These are phyloP conservation scores for Eucalyptus cloeziana DNA, from an alignment of 345 rosid genomes.

Conservation along the genomic window DNA sequence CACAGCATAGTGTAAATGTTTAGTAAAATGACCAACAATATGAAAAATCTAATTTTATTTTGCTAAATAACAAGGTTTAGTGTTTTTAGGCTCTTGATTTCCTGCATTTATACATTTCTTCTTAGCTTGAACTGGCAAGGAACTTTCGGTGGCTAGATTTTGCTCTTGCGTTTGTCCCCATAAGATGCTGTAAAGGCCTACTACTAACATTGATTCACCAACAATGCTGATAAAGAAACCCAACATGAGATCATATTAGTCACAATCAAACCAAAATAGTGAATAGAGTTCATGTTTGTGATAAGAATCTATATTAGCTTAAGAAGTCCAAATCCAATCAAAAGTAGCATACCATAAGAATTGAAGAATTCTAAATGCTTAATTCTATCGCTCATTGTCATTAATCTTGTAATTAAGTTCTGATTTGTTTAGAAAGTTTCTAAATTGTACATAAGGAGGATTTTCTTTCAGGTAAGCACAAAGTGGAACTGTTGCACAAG, in stretches of 20 bases:
- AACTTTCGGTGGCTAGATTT: neutral
- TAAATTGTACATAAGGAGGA: no score
- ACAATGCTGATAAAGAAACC: conserved; percentile 22
- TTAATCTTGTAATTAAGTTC: neutral
- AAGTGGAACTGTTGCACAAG: neutral
- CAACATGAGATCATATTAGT: neutral
- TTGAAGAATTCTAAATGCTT: neutral
- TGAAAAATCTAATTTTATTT: neutral
- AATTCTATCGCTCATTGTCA: neutral
- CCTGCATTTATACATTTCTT: neutral
- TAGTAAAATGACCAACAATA: neutral
- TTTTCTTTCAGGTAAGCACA: neutral
- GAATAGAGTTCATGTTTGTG: neutral
- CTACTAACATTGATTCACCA: conserved; percentile 54
- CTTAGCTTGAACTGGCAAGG: neutral
- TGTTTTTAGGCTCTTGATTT: neutral
- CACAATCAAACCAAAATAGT: neutral
- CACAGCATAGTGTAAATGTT: neutral
- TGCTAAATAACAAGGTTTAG: neutral
- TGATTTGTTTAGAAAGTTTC: neutral
- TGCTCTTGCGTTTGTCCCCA: conserved; percentile 52
- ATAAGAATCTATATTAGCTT: neutral
- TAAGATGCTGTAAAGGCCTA: conserved; percentile 67
- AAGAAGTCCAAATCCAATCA: no score
- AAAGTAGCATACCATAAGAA: neutral